Evolutionary conservation across 768 basidiomycete genomes (phyloP).

Genomic region (Serendipita vermifera): DNA sequence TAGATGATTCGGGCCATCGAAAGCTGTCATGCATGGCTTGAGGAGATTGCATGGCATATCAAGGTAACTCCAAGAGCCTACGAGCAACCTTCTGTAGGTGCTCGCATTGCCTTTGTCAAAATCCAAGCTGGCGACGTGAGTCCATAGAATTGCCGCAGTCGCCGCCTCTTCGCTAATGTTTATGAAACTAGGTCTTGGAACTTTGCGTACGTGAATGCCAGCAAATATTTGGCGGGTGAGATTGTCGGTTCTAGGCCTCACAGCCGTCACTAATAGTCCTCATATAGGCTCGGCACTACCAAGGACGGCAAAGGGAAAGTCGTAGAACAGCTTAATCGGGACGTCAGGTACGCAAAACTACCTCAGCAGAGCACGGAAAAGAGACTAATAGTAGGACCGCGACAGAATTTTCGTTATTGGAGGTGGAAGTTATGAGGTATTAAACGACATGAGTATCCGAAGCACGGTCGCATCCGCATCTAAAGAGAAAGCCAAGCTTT

Average conservation of each 20-base stretch:
- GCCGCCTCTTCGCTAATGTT: neutral
- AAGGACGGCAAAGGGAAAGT: conserved; percentile 14
- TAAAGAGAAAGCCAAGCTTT: neutral
- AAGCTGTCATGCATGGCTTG: conserved; percentile 14
- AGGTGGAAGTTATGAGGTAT: conserved; percentile 15
- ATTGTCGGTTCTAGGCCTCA: neutral
- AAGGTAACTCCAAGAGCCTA: neutral
- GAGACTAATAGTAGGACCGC: no score
- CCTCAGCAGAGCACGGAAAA: no score
- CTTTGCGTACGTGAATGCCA: conserved; percentile 14
- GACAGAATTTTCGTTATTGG: conserved; percentile 16
- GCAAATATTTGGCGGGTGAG: conserved; percentile 14
- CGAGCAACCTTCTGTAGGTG: conserved; percentile 12
- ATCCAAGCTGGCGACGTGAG: conserved; percentile 14
- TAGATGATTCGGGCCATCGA: conserved; percentile 13
- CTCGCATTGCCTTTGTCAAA: conserved; percentile 13
- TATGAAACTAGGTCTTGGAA: conserved; percentile 10
- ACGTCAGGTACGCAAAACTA: no score
- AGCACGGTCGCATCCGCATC: neutral
- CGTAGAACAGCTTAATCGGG: conserved; percentile 16
- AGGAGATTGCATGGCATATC: conserved; percentile 13
- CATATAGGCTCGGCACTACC: conserved; percentile 10
- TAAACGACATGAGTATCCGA: conserved; percentile 15
- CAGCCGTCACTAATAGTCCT: no score
- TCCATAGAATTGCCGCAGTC: neutral